Conservation (phyloP, 305 asterid species). For the Stenogyne calaminthoides region DNA sequence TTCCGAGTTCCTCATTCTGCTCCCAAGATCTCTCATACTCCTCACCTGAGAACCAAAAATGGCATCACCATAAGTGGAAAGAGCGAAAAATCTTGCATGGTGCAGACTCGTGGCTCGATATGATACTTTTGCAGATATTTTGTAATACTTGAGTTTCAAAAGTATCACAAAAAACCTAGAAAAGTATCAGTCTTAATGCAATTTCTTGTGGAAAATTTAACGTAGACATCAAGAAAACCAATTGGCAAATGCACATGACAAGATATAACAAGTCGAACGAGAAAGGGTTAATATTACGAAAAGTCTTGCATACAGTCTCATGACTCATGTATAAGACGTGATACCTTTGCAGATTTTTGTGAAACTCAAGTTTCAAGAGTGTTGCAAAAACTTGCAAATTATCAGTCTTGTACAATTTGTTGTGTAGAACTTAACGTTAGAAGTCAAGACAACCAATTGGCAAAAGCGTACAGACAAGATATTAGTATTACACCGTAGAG, state of each 20-base stretch:
- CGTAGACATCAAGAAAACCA: neutral
- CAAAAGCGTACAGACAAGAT: neutral
- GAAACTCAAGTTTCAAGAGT: neutral
- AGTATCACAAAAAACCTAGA: neutral
- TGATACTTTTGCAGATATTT: neutral
- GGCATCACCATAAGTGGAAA: neutral
- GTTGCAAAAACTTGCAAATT: neutral
- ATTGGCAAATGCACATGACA: neutral
- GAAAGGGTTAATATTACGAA: neutral
- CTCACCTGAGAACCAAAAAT: constrained; percentile 47
- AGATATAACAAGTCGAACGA: neutral
- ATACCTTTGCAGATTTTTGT: neutral
- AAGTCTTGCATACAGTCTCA: neutral
- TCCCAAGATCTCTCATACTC: constrained; percentile 94
- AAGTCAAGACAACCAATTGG: neutral
- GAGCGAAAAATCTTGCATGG: neutral
- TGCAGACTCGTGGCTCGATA: neutral
- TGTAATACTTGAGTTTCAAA: neutral
- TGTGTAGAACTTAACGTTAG: neutral
- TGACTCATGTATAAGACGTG: neutral
- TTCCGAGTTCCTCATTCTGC: constrained; percentile 95
- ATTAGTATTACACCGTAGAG: neutral
- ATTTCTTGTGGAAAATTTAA: neutral
- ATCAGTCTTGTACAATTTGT: neutral
- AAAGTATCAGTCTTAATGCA: neutral